These are phyloP conservation scores for Linnemannia schmuckeri DNA, from an alignment of 192 early-diverging fungal genomes.

Conservation along the genomic window DNA sequence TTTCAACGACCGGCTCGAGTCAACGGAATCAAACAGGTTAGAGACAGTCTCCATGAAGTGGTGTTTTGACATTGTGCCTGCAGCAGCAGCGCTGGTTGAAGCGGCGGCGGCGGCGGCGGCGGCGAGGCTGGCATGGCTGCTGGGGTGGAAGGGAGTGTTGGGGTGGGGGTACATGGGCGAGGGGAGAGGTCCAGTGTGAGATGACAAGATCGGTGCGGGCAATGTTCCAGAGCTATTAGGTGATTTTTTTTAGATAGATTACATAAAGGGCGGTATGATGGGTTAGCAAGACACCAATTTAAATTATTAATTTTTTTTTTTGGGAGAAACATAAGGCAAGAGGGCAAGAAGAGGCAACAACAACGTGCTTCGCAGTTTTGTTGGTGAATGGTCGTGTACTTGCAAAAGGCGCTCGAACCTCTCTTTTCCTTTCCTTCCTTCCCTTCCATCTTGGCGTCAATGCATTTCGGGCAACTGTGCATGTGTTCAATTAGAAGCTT, in stretches of 20 bases:
- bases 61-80: conserved; percentile 37
- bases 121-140: conserved; percentile 13
- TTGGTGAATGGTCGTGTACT: neutral
- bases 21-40: conserved; percentile 67
- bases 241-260: neutral
- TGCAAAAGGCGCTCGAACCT: neutral
- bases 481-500: neutral
- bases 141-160: conserved; percentile 58
- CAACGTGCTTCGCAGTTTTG: neutral
- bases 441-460: neutral
- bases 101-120: conserved; percentile 1
- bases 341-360: neutral
- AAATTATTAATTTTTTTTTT: neutral
- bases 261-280: neutral
- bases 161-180: conserved; percentile 64
- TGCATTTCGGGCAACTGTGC: neutral
- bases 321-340: neutral
- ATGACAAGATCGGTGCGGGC: conserved; percentile 51
- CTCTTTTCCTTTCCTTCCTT: neutral
- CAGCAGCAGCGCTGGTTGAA: conserved; percentile 11
- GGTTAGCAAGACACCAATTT: conserved; percentile 3
- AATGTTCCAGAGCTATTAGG: conserved; percentile 40
- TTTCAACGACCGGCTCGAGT: conserved; percentile 69
- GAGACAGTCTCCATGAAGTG: conserved; percentile 65
- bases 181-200: conserved; percentile 55